Base-by-base conservation (phyloP, 345 rosid genomes). In the Eucalyptus polyanthemos region DNA sequence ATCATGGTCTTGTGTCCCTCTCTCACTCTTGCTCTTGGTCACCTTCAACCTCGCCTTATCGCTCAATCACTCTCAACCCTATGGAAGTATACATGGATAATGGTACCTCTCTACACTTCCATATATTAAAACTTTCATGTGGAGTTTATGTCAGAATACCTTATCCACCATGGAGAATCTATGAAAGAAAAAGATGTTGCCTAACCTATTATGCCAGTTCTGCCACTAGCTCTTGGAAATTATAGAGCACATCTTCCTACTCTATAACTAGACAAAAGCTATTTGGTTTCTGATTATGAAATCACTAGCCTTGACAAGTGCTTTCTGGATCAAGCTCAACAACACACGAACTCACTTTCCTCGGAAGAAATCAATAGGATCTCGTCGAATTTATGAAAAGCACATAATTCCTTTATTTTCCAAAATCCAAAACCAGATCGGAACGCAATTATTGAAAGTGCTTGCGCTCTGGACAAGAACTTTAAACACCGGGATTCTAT, bases 1-100 rank as follows among this genome's bases (percentile, higher is more conserved):
- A 53, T 53, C 25, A 1, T 21, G 25, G 25, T 53, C 58, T 53
- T 1, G 0, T 1, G 4, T 1, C 22, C 24, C 22, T 19, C 25
- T 53, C 24, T 53, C 58, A 19, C 10, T 53, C 58, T 53, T 0
- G 4, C 58, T 19, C 24, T 53, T 0, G 2, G 9, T 53, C 2
- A 0, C 56, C 56, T 53, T 53, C 9, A 53, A 9, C 24, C 58
- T 19, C 5, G 11, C 11, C 58, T 53, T 53, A 19, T 19, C 2
- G 24, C 58, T 53, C 22, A 8, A 14, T 47, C 14, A 5, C 25
- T 53, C 58, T 53, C 58, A 53, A 53, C 58, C 25, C 58, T 4
- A 53, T 1, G 25, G 11, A 53, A 53, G 58, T 21, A 53, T 21
- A 53, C 4, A 53, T 53, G 5, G 11, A 53, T 53, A 19, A 19